phyloP scores from a whole-genome alignment of 2,329 filamentous ascomycete species.

The Diaporthe aspalathi region DNA sequence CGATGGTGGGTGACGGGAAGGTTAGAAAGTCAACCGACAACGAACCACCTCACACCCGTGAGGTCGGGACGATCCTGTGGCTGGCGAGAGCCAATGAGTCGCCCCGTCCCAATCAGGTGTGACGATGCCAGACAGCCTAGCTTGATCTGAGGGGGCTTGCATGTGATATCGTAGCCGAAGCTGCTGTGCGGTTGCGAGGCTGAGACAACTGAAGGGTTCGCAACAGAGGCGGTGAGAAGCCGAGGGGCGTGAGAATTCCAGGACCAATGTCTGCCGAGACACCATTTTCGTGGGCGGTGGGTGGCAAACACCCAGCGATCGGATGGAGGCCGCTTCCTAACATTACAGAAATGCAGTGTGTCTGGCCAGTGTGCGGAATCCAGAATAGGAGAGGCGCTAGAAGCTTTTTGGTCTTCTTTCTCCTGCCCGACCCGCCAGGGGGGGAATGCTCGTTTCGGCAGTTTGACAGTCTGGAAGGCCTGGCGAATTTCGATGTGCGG shows the following conservation, averaged over 20 bases:
- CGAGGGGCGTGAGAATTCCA: background rate
- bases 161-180: constrained; percentile 13
- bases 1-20: background rate
- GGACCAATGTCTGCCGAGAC: constrained; percentile 19
- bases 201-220: background rate
- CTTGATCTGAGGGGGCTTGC: constrained; percentile 16
- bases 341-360: background rate
- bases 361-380: constrained; percentile 24
- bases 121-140: constrained; percentile 10
- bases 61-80: constrained; percentile 24
- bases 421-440: background rate
- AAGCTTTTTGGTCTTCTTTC: background rate
- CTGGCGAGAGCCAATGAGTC: background rate
- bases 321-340: background rate
- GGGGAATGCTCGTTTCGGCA: constrained; percentile 17
- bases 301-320: constrained; percentile 1
- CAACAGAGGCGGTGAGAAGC: constrained; percentile 9
- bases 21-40: background rate
- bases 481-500: constrained; percentile 3
- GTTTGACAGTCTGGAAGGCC: background rate
- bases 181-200: constrained; percentile 7
- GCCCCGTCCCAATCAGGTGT: constrained; percentile 3
- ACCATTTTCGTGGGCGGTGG: constrained; percentile 4
- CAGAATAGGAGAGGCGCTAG: constrained; percentile 28
- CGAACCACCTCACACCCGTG: background rate